phyloP scores from a whole-genome alignment of 202 grass and related monocot species.

The Saccharum hybrid region DNA sequence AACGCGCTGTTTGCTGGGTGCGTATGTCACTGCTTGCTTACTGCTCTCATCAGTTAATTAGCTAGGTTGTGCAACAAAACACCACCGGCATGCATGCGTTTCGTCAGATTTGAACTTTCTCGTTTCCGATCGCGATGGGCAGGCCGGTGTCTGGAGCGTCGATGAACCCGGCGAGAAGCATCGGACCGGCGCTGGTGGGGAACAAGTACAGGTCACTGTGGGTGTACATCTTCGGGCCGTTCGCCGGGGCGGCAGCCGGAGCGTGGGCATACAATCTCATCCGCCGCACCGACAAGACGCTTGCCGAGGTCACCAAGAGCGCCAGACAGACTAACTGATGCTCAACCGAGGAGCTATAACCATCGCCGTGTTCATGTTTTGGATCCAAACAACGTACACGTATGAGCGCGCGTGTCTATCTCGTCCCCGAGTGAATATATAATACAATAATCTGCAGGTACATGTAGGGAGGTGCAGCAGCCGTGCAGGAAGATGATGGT shows the following conservation, averaged over 20 bases:
- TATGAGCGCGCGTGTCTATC: not conserved
- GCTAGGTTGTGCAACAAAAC: too few species aligned
- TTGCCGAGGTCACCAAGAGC: slow-evolving; percentile 58
- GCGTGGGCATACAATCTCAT: slow-evolving; percentile 78
- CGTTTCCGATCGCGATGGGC: not conserved
- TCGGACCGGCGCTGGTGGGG: slow-evolving; percentile 69
- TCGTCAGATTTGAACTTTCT: not conserved
- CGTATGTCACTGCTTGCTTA: not conserved
- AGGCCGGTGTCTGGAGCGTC: slow-evolving; percentile 81
- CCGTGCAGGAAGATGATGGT: not conserved
- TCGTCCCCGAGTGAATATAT: not conserved
- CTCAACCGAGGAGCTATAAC: not conserved
- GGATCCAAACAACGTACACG: not conserved
- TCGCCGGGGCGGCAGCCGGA: slow-evolving; percentile 64
- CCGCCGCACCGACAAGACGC: slow-evolving; percentile 62
- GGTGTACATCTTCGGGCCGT: slow-evolving; percentile 84
- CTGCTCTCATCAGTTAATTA: not conserved
- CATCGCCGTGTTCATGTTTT: not conserved
- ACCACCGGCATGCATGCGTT: not conserved
- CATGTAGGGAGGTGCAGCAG: not conserved
- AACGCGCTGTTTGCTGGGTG: slow-evolving; percentile 84
- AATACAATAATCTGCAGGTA: not conserved
- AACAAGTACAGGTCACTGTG: slow-evolving; percentile 62
- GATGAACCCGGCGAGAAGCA: slow-evolving; percentile 80
- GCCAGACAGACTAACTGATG: not conserved